These are phyloP conservation scores for Candida sp. DNA, from an alignment of 1,139 yeast genomes.

Conservation along the genomic window DNA sequence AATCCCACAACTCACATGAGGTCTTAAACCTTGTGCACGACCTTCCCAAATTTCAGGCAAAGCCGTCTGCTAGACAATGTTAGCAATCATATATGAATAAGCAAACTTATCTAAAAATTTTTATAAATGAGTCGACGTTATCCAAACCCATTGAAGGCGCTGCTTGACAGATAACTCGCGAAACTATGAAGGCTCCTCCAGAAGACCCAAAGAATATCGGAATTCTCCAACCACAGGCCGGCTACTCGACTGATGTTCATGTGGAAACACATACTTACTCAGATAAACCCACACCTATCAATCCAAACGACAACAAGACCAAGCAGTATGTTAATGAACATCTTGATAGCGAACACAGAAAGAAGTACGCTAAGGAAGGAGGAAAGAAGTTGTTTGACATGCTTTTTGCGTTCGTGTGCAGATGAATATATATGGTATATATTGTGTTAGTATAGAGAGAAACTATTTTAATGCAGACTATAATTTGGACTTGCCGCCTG, in stretches of 20 bases:
- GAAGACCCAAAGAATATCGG: constrained; percentile 34
- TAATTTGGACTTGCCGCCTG: constrained; percentile 8
- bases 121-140: no score
- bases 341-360: constrained; percentile 41
- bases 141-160: background rate
- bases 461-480: background rate
- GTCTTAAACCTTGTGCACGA: background rate
- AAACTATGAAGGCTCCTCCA: constrained; percentile 22
- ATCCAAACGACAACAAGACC: constrained; percentile 30
- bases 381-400: constrained; percentile 23
- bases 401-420: constrained; percentile 22
- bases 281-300: constrained; percentile 40
- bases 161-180: background rate
- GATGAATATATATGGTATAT: constrained; percentile 9
- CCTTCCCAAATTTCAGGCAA: background rate
- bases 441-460: background rate
- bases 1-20: background rate
- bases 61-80: background rate
- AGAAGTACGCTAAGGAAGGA: constrained; percentile 35
- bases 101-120: background rate
- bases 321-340: constrained; percentile 31
- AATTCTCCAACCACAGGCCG: constrained; percentile 32
- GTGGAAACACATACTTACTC: constrained; percentile 36
- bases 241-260: constrained; percentile 31
- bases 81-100: background rate